Base-by-base conservation (phyloP, 768 basidiomycete genomes). In the Calocybe gangraenosa region DNA sequence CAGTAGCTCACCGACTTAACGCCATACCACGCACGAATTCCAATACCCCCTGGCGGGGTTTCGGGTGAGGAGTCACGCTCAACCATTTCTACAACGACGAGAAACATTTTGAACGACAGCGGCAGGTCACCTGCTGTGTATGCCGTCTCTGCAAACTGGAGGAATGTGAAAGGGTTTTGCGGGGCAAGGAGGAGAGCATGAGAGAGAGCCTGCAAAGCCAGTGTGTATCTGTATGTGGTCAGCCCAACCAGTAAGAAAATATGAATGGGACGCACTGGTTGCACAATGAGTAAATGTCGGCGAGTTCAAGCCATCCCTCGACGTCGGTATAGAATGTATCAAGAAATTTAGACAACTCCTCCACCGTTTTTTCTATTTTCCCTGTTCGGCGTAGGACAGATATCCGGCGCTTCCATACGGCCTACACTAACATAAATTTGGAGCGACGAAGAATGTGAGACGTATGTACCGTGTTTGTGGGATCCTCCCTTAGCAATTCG, bases 311-410 rank as follows among this genome's bases (percentile, higher is more conserved):
- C 92, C 93, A 95, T 9, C 79, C 91, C 53, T 93, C 90, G 11
- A 84, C 70, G 52, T 96, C 93, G 17, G 81, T 81, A 60, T 95
- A 96, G 59, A 92, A 87, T 0, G 85, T 90, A 56, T 96, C 92
- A 15, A 92, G 74, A 53, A 84, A 82, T 34, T 74, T 68, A 11
- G 78, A 77, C 2, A 95, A 73, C 56, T 92, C 81, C 8, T 81
- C 75, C 1, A 87, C 80, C 0, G 87, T 84, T 39, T 72, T 73
- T 40, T 90, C 81, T 0, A 76, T 63, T 57, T 76, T 76, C 37
- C 87, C 82, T 6, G 66, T 70, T 8, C 79, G 71, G 36, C 84
- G 69, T 8, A 87, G 73, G 9, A 92, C 77, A 0, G 87, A 80
- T 51, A 90, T 81, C 42, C 81, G 78, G n/a, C 92, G 79, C 55